Conservation (phyloP, 352 stramenopile species). For the Globisporangium irregulare region DNA sequence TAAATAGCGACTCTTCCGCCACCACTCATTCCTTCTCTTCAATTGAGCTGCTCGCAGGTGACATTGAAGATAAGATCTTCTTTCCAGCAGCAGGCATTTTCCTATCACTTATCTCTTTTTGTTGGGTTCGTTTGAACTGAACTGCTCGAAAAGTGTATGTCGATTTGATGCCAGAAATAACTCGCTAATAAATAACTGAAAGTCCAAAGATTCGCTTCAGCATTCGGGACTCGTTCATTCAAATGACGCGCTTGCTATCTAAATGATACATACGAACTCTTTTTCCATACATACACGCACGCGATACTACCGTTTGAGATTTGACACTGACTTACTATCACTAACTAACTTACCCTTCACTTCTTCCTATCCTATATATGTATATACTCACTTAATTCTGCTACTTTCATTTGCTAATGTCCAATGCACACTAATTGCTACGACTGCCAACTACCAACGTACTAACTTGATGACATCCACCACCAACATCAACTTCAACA, state of each 20-base stretch:
- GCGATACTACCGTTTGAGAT: neutral
- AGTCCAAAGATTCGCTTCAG: neutral
- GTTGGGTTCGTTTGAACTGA: neutral
- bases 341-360: neutral
- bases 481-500: conserved; percentile 32
- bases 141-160: neutral
- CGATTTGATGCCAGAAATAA: neutral
- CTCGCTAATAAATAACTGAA: neutral
- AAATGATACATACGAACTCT: neutral
- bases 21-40: neutral
- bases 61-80: neutral
- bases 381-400: neutral
- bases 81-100: no score
- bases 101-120: neutral
- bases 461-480: neutral
- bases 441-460: neutral
- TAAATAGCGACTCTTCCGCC: neutral
- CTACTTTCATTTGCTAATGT: neutral
- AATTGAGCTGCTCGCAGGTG: neutral
- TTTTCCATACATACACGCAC: neutral
- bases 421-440: neutral
- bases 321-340: neutral
- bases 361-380: neutral
- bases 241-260: neutral
- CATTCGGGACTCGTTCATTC: neutral